Conservation (phyloP, 2,329 filamentous ascomycete genomes). For the Thielaviopsis musarum region DNA sequence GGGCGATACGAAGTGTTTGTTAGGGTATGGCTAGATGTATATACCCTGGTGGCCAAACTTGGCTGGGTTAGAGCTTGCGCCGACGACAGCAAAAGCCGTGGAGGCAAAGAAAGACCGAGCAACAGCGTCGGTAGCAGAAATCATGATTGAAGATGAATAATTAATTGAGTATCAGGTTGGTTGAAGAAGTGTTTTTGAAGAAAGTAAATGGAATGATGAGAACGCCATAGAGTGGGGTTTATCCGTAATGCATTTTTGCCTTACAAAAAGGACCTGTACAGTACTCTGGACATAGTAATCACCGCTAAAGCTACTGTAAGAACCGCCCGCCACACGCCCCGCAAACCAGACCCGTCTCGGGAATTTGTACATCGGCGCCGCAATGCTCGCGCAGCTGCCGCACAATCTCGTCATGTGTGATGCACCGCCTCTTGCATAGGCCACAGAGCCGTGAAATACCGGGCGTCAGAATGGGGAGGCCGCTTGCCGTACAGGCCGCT, state of each 20-base stretch:
- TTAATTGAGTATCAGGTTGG: neutral
- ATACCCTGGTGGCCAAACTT: constrained; percentile 83
- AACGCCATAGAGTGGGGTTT: neutral
- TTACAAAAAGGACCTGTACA: neutral
- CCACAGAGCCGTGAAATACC: constrained; percentile 37
- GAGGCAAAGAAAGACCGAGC: constrained; percentile 68
- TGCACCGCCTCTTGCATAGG: constrained; percentile 26
- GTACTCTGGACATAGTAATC: no score
- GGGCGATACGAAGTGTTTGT: neutral
- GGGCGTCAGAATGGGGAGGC: constrained; percentile 36
- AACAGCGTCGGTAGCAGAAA: constrained; percentile 39
- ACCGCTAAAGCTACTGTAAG: neutral
- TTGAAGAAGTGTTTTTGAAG: neutral
- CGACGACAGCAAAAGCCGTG: constrained; percentile 70
- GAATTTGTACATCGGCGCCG: neutral
- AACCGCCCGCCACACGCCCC: constrained; percentile 9
- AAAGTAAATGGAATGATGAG: no score
- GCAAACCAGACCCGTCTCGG: constrained; percentile 1
- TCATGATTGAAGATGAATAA: neutral
- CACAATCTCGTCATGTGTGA: neutral
- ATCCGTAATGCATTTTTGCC: neutral
- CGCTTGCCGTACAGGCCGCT: constrained; percentile 38
- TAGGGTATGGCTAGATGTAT: constrained; percentile 13
- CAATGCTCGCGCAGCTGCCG: neutral
- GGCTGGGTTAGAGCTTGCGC: constrained; percentile 65